phyloP scores from a whole-genome alignment of 1,284 basidiomycete species.

The Austroboletus novae-zelandiae region DNA sequence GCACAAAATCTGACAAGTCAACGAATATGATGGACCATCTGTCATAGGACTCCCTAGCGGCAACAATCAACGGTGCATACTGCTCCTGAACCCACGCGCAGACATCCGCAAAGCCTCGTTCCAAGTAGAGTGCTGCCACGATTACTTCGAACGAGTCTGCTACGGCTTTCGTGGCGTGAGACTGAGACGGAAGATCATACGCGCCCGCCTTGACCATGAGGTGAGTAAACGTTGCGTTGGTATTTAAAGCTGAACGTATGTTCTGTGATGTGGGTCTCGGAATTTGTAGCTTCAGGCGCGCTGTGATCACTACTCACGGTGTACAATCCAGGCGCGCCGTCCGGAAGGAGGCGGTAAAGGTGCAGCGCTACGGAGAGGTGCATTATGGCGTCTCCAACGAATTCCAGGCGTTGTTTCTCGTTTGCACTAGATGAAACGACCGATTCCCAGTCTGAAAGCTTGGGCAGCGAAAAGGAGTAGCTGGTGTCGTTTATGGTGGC shows the following conservation, averaged over 20 bases:
- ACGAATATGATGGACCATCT: constrained; percentile 6
- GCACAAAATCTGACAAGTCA: background rate
- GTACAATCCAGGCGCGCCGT: constrained; percentile 30
- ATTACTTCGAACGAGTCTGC: constrained; percentile 34
- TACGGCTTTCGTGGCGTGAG: constrained; percentile 22
- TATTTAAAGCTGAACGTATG: constrained; percentile 30
- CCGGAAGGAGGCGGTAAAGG: constrained; percentile 28
- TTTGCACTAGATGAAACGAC: constrained; percentile 26
- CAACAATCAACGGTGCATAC: constrained; percentile 24
- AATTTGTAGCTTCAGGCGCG: background rate
- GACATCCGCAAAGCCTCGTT: constrained; percentile 29
- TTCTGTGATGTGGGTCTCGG: constrained; percentile 11
- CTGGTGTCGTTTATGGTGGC: constrained; percentile 28
- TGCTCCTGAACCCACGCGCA: constrained; percentile 31
- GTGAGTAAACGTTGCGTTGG: constrained; percentile 32
- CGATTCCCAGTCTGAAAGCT: constrained; percentile 31
- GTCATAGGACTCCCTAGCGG: constrained; percentile 25
- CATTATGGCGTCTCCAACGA: constrained; percentile 32
- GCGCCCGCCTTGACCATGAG: constrained; percentile 30
- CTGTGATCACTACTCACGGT: constrained; percentile 17
- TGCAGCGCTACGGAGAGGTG: constrained; percentile 30
- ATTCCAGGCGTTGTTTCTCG: constrained; percentile 31
- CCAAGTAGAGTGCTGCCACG: constrained; percentile 28
- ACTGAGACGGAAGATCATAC: constrained; percentile 22
- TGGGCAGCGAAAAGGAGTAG: constrained; percentile 28